A percentile compares a stretch with the other conserved stretches of the same genome.
Evolutionary conservation across 345 rosid species (phyloP).

Genomic region (Eutrema heterophyllum): DNA sequence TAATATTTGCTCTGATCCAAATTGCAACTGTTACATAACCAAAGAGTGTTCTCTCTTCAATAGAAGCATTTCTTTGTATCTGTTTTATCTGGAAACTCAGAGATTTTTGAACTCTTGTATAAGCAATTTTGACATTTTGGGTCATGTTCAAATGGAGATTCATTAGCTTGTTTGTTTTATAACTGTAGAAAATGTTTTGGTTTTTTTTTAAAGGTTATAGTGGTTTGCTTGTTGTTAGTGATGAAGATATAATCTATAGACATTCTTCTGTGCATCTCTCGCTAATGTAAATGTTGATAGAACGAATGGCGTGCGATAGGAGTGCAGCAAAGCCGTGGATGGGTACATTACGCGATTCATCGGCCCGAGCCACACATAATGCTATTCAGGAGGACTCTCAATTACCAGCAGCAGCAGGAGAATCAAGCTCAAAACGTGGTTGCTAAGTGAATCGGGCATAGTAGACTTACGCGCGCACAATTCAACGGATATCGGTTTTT

Average conservation of each 20-base stretch:
- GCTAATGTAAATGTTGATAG: slow-evolving; percentile 26
- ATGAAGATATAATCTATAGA: background rate
- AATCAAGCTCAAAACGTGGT: slow-evolving; percentile 50
- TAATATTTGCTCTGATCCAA: background rate
- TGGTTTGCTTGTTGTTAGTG: background rate
- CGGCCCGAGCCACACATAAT: slow-evolving; percentile 98
- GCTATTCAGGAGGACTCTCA: slow-evolving; percentile 90
- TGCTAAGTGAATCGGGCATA: slow-evolving; percentile 39
- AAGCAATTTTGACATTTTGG: background rate
- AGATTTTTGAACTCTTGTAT: background rate
- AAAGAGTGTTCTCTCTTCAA: background rate
- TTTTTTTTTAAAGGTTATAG: too few species aligned
- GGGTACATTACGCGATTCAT: slow-evolving; percentile 93
- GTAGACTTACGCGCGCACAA: background rate
- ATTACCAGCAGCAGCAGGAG: slow-evolving; percentile 89
- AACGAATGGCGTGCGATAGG: slow-evolving; percentile 94
- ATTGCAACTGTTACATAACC: background rate
- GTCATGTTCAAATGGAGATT: too few species aligned
- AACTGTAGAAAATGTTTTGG: background rate
- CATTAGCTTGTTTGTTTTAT: too few species aligned
- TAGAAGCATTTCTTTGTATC: too few species aligned
- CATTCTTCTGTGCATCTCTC: background rate
- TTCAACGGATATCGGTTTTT: background rate
- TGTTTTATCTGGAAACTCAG: background rate
- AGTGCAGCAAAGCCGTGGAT: slow-evolving; percentile 98